phyloP scores from a whole-genome alignment of 805 yeast genomes.

The Candida xiaguanensis region DNA sequence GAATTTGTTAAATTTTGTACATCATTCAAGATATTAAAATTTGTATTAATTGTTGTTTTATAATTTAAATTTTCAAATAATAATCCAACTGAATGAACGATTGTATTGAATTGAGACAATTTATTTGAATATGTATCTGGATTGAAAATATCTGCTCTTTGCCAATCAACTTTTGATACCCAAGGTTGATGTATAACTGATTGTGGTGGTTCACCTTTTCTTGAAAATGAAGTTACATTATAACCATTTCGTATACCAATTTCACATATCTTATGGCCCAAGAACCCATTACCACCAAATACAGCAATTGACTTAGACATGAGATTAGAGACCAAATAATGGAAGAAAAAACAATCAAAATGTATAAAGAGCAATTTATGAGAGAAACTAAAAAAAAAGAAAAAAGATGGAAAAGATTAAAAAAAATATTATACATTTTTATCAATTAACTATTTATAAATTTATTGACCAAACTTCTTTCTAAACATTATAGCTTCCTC shows the following conservation, averaged over 20 bases:
- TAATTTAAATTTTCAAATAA: constrained; percentile 67
- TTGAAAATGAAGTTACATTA: constrained; percentile 65
- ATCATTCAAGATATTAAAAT: constrained; percentile 33
- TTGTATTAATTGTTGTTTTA: constrained; percentile 49
- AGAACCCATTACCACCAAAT: constrained; percentile 85
- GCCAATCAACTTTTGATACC: constrained; percentile 63
- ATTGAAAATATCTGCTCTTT: constrained; percentile 61
- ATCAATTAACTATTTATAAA: background rate
- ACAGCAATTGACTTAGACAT: constrained; percentile 46
- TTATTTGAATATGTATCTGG: constrained; percentile 52
- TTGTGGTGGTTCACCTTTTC: constrained; percentile 50
- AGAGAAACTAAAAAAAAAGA: too few relatives aligned
- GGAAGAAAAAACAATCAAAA: background rate
- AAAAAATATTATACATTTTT: too few relatives aligned
- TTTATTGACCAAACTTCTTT: constrained; percentile 30
- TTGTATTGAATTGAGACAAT: constrained; percentile 52
- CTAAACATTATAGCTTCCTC: constrained; percentile 38
- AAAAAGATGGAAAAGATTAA: too few relatives aligned
- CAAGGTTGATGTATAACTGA: constrained; percentile 39
- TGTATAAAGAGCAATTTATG: constrained; percentile 1
- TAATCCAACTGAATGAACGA: constrained; percentile 82
- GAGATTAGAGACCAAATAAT: constrained; percentile 2
- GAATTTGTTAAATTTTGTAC: constrained; percentile 24
- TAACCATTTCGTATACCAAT: constrained; percentile 60
- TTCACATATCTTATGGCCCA: constrained; percentile 68